Evolutionary conservation across 768 basidiomycete genomes (phyloP).

Genomic region (Tulasnella sp.): DNA sequence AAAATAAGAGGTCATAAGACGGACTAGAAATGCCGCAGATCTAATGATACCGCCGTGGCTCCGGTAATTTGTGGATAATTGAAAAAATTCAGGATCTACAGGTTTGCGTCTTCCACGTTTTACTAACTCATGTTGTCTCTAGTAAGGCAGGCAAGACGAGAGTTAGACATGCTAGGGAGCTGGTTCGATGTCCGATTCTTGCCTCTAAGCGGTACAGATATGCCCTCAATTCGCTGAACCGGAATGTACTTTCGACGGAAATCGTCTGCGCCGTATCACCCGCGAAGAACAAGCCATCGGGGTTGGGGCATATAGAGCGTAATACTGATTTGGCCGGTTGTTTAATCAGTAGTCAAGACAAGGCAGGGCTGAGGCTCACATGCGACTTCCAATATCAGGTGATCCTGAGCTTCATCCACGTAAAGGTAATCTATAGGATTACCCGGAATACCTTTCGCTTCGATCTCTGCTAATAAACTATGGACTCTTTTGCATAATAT

Average conservation of each 20-base stretch:
- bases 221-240: constrained; percentile 19
- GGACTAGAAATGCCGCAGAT: constrained; percentile 17
- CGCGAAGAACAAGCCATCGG: constrained; percentile 21
- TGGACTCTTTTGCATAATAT: too few species aligned
- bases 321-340: neutral
- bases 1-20: neutral
- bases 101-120: neutral
- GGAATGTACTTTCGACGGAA: constrained; percentile 7
- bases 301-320: constrained; percentile 7
- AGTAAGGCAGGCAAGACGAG: too few species aligned
- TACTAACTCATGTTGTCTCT: neutral
- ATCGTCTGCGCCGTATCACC: constrained; percentile 25
- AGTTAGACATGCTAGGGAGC: too few species aligned
- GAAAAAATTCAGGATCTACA: constrained; percentile 7
- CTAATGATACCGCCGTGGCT: constrained; percentile 25
- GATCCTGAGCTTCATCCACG: constrained; percentile 71
- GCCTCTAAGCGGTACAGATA: constrained; percentile 11
- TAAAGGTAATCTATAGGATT: constrained; percentile 55
- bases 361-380: constrained; percentile 41
- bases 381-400: constrained; percentile 60
- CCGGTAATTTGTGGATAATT: constrained; percentile 19
- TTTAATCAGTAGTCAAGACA: too few species aligned
- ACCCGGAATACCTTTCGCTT: neutral
- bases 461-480: neutral
- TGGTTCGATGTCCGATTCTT: too few species aligned